phyloP scores from a whole-genome alignment of 2,329 filamentous ascomycete species.

The Fusarium pseudocircinatum region DNA sequence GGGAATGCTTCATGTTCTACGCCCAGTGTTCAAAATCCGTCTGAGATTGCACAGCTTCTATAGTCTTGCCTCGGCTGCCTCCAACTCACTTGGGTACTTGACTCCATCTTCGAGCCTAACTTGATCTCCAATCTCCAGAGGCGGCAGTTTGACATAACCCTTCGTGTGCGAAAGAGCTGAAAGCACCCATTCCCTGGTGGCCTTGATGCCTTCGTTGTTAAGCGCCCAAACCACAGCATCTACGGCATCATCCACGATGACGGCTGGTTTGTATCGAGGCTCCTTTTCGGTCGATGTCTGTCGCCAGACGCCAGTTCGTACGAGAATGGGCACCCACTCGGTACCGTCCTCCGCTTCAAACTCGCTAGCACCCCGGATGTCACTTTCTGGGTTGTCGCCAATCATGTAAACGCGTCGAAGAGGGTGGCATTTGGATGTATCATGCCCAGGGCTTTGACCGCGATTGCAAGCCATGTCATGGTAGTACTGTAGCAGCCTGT shows the following conservation, averaged over 20 bases:
- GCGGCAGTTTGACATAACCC: slow-evolving; percentile 41
- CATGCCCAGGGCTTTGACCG: slow-evolving; percentile 15
- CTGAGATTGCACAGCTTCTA: not conserved
- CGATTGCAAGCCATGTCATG: slow-evolving; percentile 40
- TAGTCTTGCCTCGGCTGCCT: slow-evolving; percentile 33
- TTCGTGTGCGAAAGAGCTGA: slow-evolving; percentile 43
- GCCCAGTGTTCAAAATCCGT: not conserved
- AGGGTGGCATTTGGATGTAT: slow-evolving; percentile 52
- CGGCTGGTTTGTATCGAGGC: slow-evolving; percentile 70
- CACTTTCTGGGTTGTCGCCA: slow-evolving; percentile 88
- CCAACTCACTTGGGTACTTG: slow-evolving; percentile 37
- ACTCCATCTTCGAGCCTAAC: not conserved
- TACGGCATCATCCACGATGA: slow-evolving; percentile 77
- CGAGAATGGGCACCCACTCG: slow-evolving; percentile 81
- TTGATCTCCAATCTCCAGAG: slow-evolving; percentile 20
- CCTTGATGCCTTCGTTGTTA: slow-evolving; percentile 60
- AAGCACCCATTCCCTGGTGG: slow-evolving; percentile 46
- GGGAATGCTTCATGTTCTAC: no score
- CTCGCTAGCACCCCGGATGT: slow-evolving; percentile 87
- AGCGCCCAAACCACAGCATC: slow-evolving; percentile 82
- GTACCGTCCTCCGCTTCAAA: slow-evolving; percentile 74
- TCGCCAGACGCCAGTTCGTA: slow-evolving; percentile 81
- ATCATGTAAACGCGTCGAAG: slow-evolving; percentile 90
- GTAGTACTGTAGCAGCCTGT: slow-evolving; percentile 70
- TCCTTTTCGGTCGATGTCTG: slow-evolving; percentile 51